Evolutionary conservation across 176 grass and related monocot genomes (phyloP), one percentile per base, ranked within the genome.

Genomic region (Luzula sylvatica): DNA sequence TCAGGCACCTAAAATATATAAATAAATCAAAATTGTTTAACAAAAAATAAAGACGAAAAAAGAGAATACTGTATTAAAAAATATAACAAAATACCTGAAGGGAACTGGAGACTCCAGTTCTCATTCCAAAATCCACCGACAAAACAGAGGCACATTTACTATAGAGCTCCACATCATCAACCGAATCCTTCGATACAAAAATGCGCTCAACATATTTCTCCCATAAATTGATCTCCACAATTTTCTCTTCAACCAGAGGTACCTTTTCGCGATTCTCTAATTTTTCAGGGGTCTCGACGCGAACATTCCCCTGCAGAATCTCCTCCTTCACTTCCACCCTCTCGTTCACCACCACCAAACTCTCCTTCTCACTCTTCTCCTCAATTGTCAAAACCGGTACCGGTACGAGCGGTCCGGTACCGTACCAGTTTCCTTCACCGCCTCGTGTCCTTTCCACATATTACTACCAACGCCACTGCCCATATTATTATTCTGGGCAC

Each of bases 111-210:
- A 78, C 43, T 22, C 60, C 60, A 35, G 17, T 49, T 28, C 20
- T 41, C 7, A 19, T 46, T 12, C 55, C 77, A 20, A 82, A 42
- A 13, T 69, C 74, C 60, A 62, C 90, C 15, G n/a, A n/a, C n/a
- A 86, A 12, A 65, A 82, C 55, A 39, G 81, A 71, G 26, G 64
- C 60, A 56, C 82, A 83, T 52, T 48, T 92, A 38, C 62, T 21
- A 61, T 92, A 86, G 51, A 92, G 46, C 35, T 92, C 81, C 20
- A 67, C 56, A 75, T 86, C 56, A 75, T 86, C 78, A 52, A 76
- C 75, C 52, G 90, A 82, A 68, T 87, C 69, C 58, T 16, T 60
- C 3, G 82, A 90, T 15, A 98, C 65, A 58, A 50, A 68, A 21
- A 82, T 76, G 65, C 69, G 90, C 1, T 77, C 61, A 15, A 98